Evolutionary conservation across 805 yeast species (phyloP).

Genomic region (Saccharomyces mikatae): DNA sequence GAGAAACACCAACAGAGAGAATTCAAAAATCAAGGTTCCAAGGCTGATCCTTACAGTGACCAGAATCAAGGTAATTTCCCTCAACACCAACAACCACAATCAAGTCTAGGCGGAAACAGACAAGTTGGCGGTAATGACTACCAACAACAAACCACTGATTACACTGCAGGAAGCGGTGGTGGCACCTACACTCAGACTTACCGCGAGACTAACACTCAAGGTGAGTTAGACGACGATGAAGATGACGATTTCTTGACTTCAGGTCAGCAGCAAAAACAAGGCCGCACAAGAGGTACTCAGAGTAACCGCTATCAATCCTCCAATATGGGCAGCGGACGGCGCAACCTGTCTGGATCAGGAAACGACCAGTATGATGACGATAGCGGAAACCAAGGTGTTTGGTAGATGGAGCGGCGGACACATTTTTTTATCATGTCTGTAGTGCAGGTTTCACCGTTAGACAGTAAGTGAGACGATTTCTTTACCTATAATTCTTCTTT

Average conservation of each 20-base stretch:
- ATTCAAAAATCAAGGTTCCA: background rate
- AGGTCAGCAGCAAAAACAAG: background rate
- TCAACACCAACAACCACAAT: slow-evolving; percentile 4
- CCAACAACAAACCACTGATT: background rate
- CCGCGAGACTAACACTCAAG: background rate
- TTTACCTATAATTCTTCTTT: background rate
- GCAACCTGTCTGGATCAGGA: background rate
- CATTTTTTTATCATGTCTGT: background rate
- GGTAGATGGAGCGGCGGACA: background rate
- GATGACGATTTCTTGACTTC: background rate
- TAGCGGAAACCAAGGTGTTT: background rate
- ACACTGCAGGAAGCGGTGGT: background rate
- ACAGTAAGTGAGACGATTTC: background rate
- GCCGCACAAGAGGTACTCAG: background rate
- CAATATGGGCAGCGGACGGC: background rate
- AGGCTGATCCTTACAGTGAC: background rate
- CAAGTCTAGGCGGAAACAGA: background rate
- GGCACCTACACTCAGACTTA: background rate
- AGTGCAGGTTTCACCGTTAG: background rate
- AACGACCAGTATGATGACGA: background rate
- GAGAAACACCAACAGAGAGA: slow-evolving; percentile 6
- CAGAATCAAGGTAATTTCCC: background rate
- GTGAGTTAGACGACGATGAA: background rate
- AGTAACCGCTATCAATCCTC: background rate
- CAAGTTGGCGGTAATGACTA: slow-evolving; percentile 1